A percentile compares a stretch with the other conserved stretches of the same genome.
Evolutionary conservation across 768 basidiomycete genomes (phyloP).

Genomic region (Rhizopogon rudus): DNA sequence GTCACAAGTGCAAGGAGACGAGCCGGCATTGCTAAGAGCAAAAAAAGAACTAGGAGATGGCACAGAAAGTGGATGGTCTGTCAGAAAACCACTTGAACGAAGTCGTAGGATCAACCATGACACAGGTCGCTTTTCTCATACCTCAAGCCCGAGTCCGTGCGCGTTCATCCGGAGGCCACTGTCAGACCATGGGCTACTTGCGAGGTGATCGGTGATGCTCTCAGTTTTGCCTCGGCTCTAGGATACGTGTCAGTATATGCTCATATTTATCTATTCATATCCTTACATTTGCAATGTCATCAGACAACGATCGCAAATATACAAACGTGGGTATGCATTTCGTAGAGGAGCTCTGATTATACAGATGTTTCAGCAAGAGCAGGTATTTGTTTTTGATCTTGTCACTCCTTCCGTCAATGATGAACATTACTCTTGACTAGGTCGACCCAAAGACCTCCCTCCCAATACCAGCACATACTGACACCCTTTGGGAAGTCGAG

Average conservation of each 20-base stretch:
- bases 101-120: background rate
- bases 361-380: slow-evolving; percentile 83
- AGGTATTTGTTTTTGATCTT: slow-evolving; percentile 36
- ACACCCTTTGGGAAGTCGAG: slow-evolving; percentile 85
- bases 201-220: slow-evolving; percentile 73
- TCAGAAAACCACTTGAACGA: slow-evolving; percentile 4
- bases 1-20: slow-evolving; percentile 56
- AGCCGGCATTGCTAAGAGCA: slow-evolving; percentile 67
- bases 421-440: slow-evolving; percentile 30
- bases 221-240: slow-evolving; percentile 75
- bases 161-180: slow-evolving; percentile 81
- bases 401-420: background rate
- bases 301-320: slow-evolving; percentile 70
- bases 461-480: slow-evolving; percentile 71
- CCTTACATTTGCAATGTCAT: background rate
- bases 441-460: slow-evolving; percentile 71
- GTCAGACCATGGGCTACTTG: slow-evolving; percentile 83
- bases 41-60: slow-evolving; percentile 65
- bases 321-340: slow-evolving; percentile 78
- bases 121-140: slow-evolving; percentile 73
- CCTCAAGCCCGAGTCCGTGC: slow-evolving; percentile 78
- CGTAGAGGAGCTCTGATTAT: slow-evolving; percentile 66
- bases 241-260: slow-evolving; percentile 58
- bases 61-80: slow-evolving; percentile 57
- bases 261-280: background rate